Base-by-base conservation (phyloP, 768 basidiomycete species). In the Rhodotorula sphaerocarpa region DNA sequence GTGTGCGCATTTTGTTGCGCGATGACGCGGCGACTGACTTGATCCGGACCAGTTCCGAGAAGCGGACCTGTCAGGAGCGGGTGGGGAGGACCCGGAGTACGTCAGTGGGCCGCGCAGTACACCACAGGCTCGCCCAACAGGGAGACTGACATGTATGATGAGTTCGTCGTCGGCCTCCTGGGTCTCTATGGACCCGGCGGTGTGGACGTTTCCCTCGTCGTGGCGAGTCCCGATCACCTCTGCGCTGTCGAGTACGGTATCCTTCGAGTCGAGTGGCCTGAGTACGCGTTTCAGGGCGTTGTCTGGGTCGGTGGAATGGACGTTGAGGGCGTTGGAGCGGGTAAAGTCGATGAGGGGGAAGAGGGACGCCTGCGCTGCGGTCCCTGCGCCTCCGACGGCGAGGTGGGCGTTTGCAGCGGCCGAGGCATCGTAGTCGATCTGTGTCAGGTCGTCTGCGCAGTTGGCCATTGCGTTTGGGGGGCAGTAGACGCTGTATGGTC, bases 91-190 rank as follows among this genome's bases (percentile, higher is more conserved):
- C n/a, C n/a, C n/a, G n/a, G n/a, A n/a, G n/a, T n/a, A n/a, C n/a
- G n/a, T n/a, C n/a, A n/a, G n/a, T n/a, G n/a, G n/a, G n/a, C n/a
- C n/a, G n/a, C n/a, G n/a, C n/a, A n/a, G n/a, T n/a, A n/a, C n/a
- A n/a, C n/a, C n/a, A n/a, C n/a, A n/a, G n/a, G n/a, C n/a, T n/a
- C n/a, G n/a, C n/a, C n/a, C n/a, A n/a, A n/a, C n/a, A n/a, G n/a
- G n/a, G n/a, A 1, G 33, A 52, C 62, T 28, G 34, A 72, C 66
- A 11, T 70, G 63, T 1, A 71, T 28, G 6, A 73, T 30, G 28
- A 73, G 41, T 47, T 71, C 72, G 53, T 66, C 67, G 30, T 69
- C 68, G 12, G 64, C 70, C 14, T 70, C 68, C 50, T 70, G 66
- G 5, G 47, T 63, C 30, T 66, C 58, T 16, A 73, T 34, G 21